Percentiles rank a stretch among this genome's conserved stretches.
These are phyloP conservation scores for Hyaloscypha bicolor DNA, from an alignment of 495 filamentous ascomycete genomes.

Conservation along the genomic window DNA sequence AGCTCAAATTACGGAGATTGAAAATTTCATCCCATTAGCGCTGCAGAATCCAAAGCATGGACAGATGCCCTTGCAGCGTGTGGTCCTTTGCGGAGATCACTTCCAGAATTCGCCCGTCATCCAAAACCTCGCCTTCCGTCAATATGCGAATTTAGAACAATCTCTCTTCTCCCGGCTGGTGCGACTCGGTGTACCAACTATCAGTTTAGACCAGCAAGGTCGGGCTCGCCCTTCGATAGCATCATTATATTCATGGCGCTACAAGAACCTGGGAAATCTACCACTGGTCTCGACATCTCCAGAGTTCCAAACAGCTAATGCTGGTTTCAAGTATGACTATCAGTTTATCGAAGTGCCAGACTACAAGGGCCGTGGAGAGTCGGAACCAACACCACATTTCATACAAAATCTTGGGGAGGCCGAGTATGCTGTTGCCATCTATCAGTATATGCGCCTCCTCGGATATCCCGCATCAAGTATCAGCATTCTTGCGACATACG, in stretches of 20 bases:
- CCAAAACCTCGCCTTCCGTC: conserved; percentile 92
- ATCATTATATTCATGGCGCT: conserved; percentile 91
- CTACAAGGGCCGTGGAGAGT: conserved; percentile 89
- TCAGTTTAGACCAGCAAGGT: conserved; percentile 91
- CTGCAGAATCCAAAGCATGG: conserved; percentile 81
- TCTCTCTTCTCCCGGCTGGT: conserved; percentile 91
- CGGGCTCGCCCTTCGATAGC: conserved; percentile 85
- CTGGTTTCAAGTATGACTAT: conserved; percentile 90
- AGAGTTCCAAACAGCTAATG: conserved; percentile 83
- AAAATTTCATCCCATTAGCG: conserved; percentile 92
- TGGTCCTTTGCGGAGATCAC: conserved; percentile 94
- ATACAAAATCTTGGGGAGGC: conserved; percentile 97
- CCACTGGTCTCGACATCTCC: conserved; percentile 65
- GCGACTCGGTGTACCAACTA: conserved; percentile 84
- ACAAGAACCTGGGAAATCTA: conserved; percentile 77
- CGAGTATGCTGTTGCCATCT: conserved; percentile 94
- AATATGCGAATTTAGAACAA: conserved; percentile 95
- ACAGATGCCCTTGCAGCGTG: conserved; percentile 75
- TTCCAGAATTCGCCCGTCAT: conserved; percentile 96
- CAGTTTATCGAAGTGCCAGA: conserved; percentile 97
- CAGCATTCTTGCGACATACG: conserved; percentile 89
- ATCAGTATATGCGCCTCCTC: conserved; percentile 95
- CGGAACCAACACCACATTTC: conserved; percentile 92
- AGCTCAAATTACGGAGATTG: conserved; percentile 96
- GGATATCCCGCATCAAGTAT: conserved; percentile 94